A percentile compares a stretch with the other conserved stretches of the same genome.
phyloP scores from a whole-genome alignment of 495 filamentous ascomycete species.

The Aspergillus mulundensis region DNA sequence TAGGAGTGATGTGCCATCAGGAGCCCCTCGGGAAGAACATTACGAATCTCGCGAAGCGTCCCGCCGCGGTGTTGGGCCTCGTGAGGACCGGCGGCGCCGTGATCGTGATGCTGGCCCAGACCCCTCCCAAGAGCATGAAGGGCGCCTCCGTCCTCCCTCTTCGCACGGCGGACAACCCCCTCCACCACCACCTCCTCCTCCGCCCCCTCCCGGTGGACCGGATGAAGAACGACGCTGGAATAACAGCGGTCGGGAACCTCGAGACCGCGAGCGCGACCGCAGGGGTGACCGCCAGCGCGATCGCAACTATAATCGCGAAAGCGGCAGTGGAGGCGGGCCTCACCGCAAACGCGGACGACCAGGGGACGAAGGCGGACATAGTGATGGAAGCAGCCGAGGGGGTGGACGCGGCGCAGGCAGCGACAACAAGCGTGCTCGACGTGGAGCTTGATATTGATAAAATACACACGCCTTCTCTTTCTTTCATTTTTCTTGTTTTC shows the following conservation, averaged over 20 bases:
- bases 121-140: constrained; percentile 31
- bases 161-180: constrained; percentile 35
- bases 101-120: constrained; percentile 36
- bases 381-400: constrained; percentile 30
- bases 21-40: constrained; percentile 32
- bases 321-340: constrained; percentile 25
- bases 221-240: constrained; percentile 39
- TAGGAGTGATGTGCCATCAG: constrained; percentile 30
- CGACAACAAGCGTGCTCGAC: constrained; percentile 45
- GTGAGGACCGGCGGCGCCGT: constrained; percentile 39
- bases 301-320: constrained; percentile 32
- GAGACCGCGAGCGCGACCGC: constrained; percentile 40
- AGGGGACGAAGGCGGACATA: constrained; percentile 29
- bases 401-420: constrained; percentile 33
- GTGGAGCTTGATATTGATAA: constrained; percentile 31
- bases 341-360: constrained; percentile 42
- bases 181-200: constrained; percentile 29
- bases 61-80: constrained; percentile 32
- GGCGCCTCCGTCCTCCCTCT: constrained; percentile 39
- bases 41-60: constrained; percentile 34
- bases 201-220: constrained; percentile 16
- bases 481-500: neutral
- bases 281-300: constrained; percentile 40
- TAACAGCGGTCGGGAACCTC: constrained; percentile 33
- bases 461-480: neutral